Percentiles rank a stretch among this genome's conserved stretches.
Conservation (phyloP, 257 asterid species). For the Plectranthus barbatus region DNA sequence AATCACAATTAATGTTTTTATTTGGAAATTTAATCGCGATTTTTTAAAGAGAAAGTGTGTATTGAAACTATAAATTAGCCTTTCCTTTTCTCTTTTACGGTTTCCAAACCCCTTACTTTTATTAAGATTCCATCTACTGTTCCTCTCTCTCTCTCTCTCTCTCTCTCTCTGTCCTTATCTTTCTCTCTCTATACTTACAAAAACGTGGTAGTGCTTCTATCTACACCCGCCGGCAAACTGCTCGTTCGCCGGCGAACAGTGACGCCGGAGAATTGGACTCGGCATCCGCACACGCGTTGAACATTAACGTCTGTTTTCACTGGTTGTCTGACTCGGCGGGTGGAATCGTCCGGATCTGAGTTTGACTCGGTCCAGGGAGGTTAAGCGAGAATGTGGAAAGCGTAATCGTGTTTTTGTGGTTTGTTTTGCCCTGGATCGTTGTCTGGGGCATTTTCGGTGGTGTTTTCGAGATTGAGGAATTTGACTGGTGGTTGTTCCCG, state of each 20-base stretch:
- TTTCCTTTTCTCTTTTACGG: conserved; percentile 39
- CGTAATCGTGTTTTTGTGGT: conserved; percentile 21
- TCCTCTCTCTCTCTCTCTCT: conserved; percentile 19
- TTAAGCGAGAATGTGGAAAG: conserved; percentile 63
- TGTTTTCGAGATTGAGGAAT: not conserved
- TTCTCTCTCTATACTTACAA: conserved; percentile 27
- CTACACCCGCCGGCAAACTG: conserved; percentile 35
- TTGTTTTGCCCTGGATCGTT: conserved; percentile 43
- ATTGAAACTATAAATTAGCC: conserved; percentile 33
- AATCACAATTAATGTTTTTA: not conserved
- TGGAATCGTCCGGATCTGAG: conserved; percentile 52
- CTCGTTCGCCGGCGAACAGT: conserved; percentile 34
- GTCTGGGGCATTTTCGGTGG: conserved; percentile 35
- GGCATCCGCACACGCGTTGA: not conserved
- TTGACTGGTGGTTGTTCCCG: not conserved
- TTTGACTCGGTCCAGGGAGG: conserved; percentile 32
- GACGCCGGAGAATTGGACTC: conserved; percentile 7
- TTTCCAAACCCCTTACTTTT: conserved; percentile 46
- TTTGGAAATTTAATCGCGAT: not conserved
- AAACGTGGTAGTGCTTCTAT: conserved; percentile 10
- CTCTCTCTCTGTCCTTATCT: conserved; percentile 29
- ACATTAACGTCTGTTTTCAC: conserved; percentile 7
- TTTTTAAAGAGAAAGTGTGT: not conserved
- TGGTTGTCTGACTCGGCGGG: conserved; percentile 27
- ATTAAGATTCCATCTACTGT: conserved; percentile 48